Evolutionary conservation across 768 basidiomycete species (phyloP).

Genomic region (Boletus barrowsii): DNA sequence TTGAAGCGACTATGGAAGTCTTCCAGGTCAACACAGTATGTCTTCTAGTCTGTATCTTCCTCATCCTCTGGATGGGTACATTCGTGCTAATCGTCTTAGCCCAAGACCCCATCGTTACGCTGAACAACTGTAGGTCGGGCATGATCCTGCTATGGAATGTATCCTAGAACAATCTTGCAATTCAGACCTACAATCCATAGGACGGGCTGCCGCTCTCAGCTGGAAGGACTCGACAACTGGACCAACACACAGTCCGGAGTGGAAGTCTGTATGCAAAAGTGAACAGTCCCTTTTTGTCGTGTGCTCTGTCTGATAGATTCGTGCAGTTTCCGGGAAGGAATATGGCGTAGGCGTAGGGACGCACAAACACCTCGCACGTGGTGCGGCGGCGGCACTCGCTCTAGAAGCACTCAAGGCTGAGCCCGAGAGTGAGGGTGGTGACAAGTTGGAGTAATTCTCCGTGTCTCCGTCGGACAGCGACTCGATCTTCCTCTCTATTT

Average conservation of each 20-base stretch:
- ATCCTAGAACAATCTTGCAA: background rate
- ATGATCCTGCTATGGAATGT: background rate
- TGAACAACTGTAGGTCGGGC: constrained; percentile 41
- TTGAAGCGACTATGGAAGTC: constrained; percentile 12
- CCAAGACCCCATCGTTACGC: constrained; percentile 29
- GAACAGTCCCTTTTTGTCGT: constrained; percentile 13
- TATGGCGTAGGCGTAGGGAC: constrained; percentile 48
- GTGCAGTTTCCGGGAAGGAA: constrained; percentile 48
- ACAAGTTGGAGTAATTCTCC: constrained; percentile 3
- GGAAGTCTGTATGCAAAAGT: constrained; percentile 65
- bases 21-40: constrained; percentile 21
- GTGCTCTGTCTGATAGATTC: constrained; percentile 10
- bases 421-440: constrained; percentile 16
- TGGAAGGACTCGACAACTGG: constrained; percentile 53
- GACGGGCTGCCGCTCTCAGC: constrained; percentile 43
- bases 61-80: background rate
- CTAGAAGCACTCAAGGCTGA: constrained; percentile 35
- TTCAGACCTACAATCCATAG: constrained; percentile 53
- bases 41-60: constrained; percentile 13
- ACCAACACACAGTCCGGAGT: constrained; percentile 42
- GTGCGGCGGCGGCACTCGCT: constrained; percentile 34
- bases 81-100: constrained; percentile 19
- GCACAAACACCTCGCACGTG: constrained; percentile 52
- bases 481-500: background rate
- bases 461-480: background rate